phyloP scores from a whole-genome alignment of 2,329 filamentous ascomycete species.

The Cercospora zeina region DNA sequence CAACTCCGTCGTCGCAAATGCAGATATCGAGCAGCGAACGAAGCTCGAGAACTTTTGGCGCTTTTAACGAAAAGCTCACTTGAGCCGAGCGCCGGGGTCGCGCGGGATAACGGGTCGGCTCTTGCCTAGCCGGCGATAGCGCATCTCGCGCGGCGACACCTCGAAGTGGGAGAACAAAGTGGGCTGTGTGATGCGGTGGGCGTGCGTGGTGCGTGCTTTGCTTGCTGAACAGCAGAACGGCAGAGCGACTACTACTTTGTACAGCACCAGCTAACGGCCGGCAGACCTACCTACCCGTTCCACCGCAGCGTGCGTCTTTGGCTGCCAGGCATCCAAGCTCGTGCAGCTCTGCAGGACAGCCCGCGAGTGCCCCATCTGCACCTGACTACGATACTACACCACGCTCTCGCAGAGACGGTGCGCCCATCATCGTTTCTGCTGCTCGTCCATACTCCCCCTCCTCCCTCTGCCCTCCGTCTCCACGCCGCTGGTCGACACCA shows the following conservation, averaged over 20 bases:
- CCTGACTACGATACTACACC: constrained; percentile 9
- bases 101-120: constrained; percentile 6
- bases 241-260: not conserved
- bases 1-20: not conserved
- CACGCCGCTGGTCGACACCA: not conserved
- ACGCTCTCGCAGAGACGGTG: not conserved
- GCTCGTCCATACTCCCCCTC: not conserved
- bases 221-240: not conserved
- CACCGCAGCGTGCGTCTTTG: constrained; percentile 4
- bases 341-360: constrained; percentile 15
- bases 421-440: not conserved
- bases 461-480: not conserved
- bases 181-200: constrained; percentile 9
- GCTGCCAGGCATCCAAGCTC: constrained; percentile 11
- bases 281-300: constrained; percentile 1
- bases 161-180: constrained; percentile 12
- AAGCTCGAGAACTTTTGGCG: constrained; percentile 15
- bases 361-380: constrained; percentile 4
- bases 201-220: not conserved
- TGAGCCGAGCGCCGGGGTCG: constrained; percentile 6
- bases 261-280: not conserved
- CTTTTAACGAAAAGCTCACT: constrained; percentile 7
- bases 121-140: constrained; percentile 8
- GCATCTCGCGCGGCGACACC: constrained; percentile 10
- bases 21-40: not conserved